These are phyloP conservation scores for Calonectria ilicicola DNA, from an alignment of 2,329 filamentous ascomycete species.

Conservation along the genomic window DNA sequence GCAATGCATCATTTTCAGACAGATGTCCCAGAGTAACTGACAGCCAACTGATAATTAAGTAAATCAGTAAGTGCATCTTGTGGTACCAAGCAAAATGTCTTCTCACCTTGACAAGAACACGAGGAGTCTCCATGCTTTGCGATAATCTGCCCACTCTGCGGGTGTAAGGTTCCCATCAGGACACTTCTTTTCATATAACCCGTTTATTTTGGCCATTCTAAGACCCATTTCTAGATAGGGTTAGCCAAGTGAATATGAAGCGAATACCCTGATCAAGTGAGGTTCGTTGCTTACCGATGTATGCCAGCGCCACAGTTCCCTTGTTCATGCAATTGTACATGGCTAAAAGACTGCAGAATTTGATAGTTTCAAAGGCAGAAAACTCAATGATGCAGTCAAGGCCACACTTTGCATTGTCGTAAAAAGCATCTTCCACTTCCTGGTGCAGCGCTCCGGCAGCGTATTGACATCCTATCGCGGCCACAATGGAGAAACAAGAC, in stretches of 20 bases:
- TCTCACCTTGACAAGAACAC: neutral
- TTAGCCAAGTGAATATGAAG: neutral
- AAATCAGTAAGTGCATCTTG: neutral
- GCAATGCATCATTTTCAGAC: neutral
- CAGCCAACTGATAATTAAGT: neutral
- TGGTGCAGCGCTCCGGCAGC: neutral
- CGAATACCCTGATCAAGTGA: too few species aligned
- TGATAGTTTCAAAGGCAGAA: slow-evolving; percentile 18
- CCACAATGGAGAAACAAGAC: slow-evolving; percentile 14
- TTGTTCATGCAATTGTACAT: slow-evolving; percentile 30
- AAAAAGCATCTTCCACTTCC: slow-evolving; percentile 11
- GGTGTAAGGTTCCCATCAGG: neutral
- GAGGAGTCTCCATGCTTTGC: neutral
- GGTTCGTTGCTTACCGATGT: neutral
- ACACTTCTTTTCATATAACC: neutral
- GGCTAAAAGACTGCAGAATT: slow-evolving; percentile 23
- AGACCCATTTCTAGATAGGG: neutral
- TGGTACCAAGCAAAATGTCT: neutral
- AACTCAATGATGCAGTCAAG: slow-evolving; percentile 20
- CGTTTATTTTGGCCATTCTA: neutral
- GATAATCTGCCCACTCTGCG: neutral
- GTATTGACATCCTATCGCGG: slow-evolving; percentile 25
- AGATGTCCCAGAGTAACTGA: neutral
- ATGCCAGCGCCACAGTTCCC: slow-evolving; percentile 20
- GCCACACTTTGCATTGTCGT: slow-evolving; percentile 19